Conservation (phyloP, 2,329 filamentous ascomycete genomes). For the Phoma sp. region DNA sequence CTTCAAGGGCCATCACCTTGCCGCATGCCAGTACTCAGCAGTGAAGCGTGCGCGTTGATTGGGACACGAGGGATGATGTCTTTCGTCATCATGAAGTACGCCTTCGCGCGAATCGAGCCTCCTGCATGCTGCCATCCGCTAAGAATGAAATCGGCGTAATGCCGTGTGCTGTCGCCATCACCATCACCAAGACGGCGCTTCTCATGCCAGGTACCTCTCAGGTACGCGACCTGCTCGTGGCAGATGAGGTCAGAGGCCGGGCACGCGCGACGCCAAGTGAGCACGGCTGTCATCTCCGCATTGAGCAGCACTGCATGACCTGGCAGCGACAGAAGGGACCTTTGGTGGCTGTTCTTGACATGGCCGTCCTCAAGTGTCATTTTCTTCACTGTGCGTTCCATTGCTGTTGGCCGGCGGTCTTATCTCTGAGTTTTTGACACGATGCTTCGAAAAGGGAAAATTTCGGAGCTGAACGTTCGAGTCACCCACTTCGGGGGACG, state of each 20-base stretch:
- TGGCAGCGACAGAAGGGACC: conserved; percentile 15
- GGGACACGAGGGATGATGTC: background rate
- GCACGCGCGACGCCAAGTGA: conserved; percentile 3
- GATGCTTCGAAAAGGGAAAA: conserved; percentile 16
- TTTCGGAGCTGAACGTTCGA: conserved; percentile 22
- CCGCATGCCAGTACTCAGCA: conserved; percentile 14
- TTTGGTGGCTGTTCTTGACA: conserved; percentile 17
- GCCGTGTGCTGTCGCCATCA: conserved; percentile 8
- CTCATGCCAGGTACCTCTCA: conserved; percentile 29
- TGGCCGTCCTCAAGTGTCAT: conserved; percentile 12
- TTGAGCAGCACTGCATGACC: conserved; percentile 22
- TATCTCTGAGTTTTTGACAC: conserved; percentile 21
- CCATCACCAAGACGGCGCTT: background rate
- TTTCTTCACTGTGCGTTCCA: conserved; percentile 20
- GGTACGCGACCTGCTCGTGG: conserved; percentile 22
- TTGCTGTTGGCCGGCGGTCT: conserved; percentile 23
- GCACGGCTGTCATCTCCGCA: conserved; percentile 22
- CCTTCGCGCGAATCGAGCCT: background rate
- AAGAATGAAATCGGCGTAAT: background rate
- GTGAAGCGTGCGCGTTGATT: background rate
- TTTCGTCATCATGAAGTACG: background rate
- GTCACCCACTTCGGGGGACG: conserved; percentile 28
- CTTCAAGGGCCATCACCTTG: conserved; percentile 9
- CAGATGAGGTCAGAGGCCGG: conserved; percentile 18
- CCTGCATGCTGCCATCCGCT: background rate